A percentile compares a stretch with the other conserved stretches of the same genome.
phyloP scores from a whole-genome alignment of 805 yeast genomes.

The Ogataea populi-albae region DNA sequence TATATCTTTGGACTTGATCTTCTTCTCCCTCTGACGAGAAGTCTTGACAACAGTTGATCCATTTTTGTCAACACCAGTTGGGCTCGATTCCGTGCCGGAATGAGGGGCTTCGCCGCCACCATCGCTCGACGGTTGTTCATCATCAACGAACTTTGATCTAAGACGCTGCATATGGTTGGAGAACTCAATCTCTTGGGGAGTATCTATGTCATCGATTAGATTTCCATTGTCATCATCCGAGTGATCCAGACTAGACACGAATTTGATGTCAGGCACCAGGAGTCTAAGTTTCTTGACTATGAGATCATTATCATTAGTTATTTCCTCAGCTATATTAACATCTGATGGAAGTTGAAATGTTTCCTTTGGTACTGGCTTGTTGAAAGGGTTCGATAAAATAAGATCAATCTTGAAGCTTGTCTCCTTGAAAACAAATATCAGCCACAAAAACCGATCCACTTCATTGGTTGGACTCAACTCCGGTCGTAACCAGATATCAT shows the following conservation, averaged over 20 bases:
- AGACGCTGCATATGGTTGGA: slow-evolving; percentile 47
- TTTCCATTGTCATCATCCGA: slow-evolving; percentile 5
- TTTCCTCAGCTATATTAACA: slow-evolving; percentile 21
- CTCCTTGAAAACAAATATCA: slow-evolving; percentile 75
- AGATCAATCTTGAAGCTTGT: slow-evolving; percentile 57
- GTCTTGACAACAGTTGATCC: neutral
- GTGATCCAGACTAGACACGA: slow-evolving; percentile 1
- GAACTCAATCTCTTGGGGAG: slow-evolving; percentile 46
- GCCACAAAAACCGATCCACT: slow-evolving; percentile 76
- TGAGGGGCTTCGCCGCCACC: slow-evolving; percentile 11
- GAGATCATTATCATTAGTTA: slow-evolving; percentile 17
- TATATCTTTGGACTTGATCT: slow-evolving; percentile 1
- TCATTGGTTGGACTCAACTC: slow-evolving; percentile 61
- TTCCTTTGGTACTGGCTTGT: slow-evolving; percentile 8
- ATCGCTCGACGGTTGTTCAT: slow-evolving; percentile 12
- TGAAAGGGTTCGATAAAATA: slow-evolving; percentile 33
- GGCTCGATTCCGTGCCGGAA: neutral
- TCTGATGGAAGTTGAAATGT: slow-evolving; percentile 9
- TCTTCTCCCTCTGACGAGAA: slow-evolving; percentile 1
- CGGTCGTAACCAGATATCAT: slow-evolving; percentile 69
- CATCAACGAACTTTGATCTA: slow-evolving; percentile 34
- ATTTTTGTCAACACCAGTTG: neutral
- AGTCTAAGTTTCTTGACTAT: slow-evolving; percentile 25
- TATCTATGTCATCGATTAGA: slow-evolving; percentile 40
- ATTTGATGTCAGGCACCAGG: slow-evolving; percentile 22